Percentiles rank a stretch among this genome's conserved stretches.
phyloP scores from a whole-genome alignment of 129 eudicot species.

The Ambrosia trifida region DNA sequence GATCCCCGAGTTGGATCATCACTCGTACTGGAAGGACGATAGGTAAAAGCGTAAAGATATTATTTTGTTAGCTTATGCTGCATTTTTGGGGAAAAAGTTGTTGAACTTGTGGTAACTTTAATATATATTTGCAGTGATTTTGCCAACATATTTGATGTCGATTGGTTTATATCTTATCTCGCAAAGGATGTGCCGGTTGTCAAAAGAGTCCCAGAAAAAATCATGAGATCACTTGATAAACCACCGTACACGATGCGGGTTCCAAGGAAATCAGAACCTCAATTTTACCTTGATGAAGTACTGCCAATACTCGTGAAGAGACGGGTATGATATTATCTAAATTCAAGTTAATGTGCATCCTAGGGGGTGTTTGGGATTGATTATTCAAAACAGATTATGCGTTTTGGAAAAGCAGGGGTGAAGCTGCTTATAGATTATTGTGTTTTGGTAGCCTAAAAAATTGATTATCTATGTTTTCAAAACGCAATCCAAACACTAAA shows the following conservation, averaged over 20 bases:
- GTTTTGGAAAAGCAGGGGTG: no score
- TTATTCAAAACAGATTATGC: no score
- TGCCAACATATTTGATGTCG: constrained; percentile 77
- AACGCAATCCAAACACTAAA: no score
- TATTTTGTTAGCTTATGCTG: constrained; percentile 4
- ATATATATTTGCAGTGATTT: constrained; percentile 67
- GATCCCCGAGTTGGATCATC: constrained; percentile 93
- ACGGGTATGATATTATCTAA: constrained; percentile 85
- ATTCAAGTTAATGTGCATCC: no score
- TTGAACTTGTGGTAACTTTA: not conserved
- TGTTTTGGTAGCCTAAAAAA: no score
- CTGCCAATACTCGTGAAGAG: constrained; percentile 77
- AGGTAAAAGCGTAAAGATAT: constrained; percentile 54
- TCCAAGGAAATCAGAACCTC: constrained; percentile 92
- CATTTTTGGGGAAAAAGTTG: no score
- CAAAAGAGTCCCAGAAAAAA: constrained; percentile 82
- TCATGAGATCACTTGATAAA: constrained; percentile 89
- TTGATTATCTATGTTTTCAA: no score
- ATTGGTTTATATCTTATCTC: constrained; percentile 86
- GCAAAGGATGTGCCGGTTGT: constrained; percentile 83
- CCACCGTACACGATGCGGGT: constrained; percentile 99
- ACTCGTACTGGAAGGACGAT: constrained; percentile 94
- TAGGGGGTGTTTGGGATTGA: no score
- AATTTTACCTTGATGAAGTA: constrained; percentile 78
- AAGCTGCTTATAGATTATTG: no score